A percentile compares a stretch with the other conserved stretches of the same genome.
These are phyloP conservation scores for Trichosporon sp. DNA, from an alignment of 1,284 basidiomycete genomes.

Conservation along the genomic window DNA sequence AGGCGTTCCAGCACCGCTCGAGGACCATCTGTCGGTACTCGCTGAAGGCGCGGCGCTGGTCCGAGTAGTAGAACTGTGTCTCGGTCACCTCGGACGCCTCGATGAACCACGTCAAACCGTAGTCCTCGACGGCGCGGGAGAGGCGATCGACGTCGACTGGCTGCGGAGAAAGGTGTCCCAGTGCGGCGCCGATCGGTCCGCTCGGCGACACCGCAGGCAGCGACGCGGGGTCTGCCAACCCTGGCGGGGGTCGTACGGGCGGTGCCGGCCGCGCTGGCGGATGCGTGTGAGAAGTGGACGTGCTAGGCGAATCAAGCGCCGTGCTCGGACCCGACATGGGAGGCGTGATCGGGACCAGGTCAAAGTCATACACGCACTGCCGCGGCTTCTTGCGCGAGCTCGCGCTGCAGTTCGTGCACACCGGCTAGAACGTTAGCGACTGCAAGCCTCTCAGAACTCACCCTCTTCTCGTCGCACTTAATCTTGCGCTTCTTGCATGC, in stretches of 20 bases:
- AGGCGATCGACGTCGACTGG: constrained; percentile 12
- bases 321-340: constrained; percentile 11
- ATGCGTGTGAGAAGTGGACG: neutral
- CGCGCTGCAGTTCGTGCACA: constrained; percentile 27
- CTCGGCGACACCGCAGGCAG: neutral
- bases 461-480: constrained; percentile 29
- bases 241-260: neutral
- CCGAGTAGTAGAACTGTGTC: constrained; percentile 23
- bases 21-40: constrained; percentile 25
- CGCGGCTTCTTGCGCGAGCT: constrained; percentile 24
- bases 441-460: neutral
- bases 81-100: constrained; percentile 26
- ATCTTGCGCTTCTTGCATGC: constrained; percentile 30
- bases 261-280: neutral
- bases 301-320: neutral
- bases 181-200: neutral
- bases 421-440: constrained; percentile 16
- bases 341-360: constrained; percentile 17
- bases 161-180: neutral
- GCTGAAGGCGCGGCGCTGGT: constrained; percentile 25
- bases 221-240: neutral
- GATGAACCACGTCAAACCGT: constrained; percentile 32
- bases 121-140: constrained; percentile 15
- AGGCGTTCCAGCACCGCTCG: constrained; percentile 27
- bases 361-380: constrained; percentile 29